phyloP scores from a whole-genome alignment of 2,329 filamentous ascomycete species.

The Hortaea werneckii region DNA sequence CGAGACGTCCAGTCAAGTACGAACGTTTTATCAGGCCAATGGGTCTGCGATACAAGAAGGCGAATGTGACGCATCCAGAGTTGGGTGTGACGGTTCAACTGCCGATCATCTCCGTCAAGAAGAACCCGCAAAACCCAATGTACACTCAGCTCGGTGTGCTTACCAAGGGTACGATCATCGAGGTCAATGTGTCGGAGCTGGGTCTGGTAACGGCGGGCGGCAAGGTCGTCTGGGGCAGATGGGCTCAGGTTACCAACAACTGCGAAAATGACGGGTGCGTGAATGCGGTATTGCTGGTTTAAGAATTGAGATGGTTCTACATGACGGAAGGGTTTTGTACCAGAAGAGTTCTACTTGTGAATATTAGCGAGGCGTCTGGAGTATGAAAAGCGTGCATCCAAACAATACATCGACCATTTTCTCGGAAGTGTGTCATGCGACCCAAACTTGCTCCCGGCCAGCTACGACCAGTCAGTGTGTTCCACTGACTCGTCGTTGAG shows the following conservation, averaged over 20 bases:
- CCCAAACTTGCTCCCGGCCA: no score
- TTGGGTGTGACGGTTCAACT: constrained; percentile 81
- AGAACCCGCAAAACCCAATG: constrained; percentile 79
- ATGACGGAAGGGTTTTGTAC: not conserved
- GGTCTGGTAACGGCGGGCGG: constrained; percentile 83
- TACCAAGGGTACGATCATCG: constrained; percentile 74
- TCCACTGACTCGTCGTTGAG: no score
- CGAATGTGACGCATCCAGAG: constrained; percentile 60
- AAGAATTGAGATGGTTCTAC: not conserved
- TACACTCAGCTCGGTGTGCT: constrained; percentile 89
- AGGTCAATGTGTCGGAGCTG: constrained; percentile 88
- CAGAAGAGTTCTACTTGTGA: not conserved
- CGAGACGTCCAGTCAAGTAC: constrained; percentile 55
- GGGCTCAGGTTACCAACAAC: constrained; percentile 59
- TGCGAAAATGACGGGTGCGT: constrained; percentile 54
- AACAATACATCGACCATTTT: no score
- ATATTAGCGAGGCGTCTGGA: constrained; percentile 3
- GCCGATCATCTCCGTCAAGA: constrained; percentile 55
- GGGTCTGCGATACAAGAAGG: constrained; percentile 69
- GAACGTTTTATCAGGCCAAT: constrained; percentile 61
- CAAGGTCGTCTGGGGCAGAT: constrained; percentile 88
- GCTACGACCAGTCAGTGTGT: no score
- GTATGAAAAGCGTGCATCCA: not conserved
- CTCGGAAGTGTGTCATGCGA: no score
- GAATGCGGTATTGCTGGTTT: constrained; percentile 18